Evolutionary conservation across 495 filamentous ascomycete genomes (phyloP).

Genomic region (Astrothelium subdiscretum): DNA sequence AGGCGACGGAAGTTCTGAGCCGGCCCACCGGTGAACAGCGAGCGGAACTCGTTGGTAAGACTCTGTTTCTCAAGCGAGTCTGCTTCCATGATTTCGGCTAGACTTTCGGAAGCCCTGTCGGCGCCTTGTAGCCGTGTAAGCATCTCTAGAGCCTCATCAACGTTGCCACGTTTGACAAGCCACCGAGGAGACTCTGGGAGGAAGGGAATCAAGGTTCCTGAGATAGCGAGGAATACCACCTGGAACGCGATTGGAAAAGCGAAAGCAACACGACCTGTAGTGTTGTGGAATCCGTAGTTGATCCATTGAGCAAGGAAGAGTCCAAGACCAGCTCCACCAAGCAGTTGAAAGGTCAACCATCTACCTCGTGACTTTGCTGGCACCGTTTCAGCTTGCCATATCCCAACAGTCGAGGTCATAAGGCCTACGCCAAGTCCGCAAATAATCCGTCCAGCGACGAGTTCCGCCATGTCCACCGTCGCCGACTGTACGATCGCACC

Average conservation of each 20-base stretch:
- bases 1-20: background rate
- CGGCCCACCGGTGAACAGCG: background rate
- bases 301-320: slow-evolving; percentile 16
- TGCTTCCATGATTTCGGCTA: background rate
- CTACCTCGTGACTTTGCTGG: slow-evolving; percentile 6
- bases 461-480: slow-evolving; percentile 17
- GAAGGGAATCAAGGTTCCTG: slow-evolving; percentile 7
- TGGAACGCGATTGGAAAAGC: slow-evolving; percentile 22
- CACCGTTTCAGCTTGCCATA: slow-evolving; percentile 23
- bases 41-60: background rate
- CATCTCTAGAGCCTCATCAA: slow-evolving; percentile 8
- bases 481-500: slow-evolving; percentile 24
- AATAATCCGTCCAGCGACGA: slow-evolving; percentile 23
- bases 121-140: background rate
- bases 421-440: slow-evolving; percentile 23
- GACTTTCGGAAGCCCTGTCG: background rate
- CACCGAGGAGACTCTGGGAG: slow-evolving; percentile 9
- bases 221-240: slow-evolving; percentile 15
- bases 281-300: slow-evolving; percentile 7
- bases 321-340: slow-evolving; percentile 17
- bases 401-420: slow-evolving; percentile 23
- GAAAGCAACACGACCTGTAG: slow-evolving; percentile 6
- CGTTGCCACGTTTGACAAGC: slow-evolving; percentile 5
- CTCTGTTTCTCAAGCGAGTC: background rate
- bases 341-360: slow-evolving; percentile 11